Base-by-base conservation (phyloP, 2,329 filamentous ascomycete species). In the Venturia nashicola region DNA sequence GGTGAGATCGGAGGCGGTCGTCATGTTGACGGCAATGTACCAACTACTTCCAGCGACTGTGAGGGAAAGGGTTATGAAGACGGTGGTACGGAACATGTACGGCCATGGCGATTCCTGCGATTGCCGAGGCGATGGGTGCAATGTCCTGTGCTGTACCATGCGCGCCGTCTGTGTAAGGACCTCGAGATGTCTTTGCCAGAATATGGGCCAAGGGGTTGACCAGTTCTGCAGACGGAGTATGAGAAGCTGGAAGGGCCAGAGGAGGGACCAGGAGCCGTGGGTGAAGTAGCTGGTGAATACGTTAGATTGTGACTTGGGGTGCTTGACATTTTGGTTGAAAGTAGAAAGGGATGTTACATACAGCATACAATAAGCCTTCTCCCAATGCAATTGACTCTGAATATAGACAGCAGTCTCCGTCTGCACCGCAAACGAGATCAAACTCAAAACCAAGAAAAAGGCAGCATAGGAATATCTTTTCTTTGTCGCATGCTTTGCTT, bases 291-390 rank as follows among this genome's bases (percentile, higher is more conserved):
- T 86, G 69, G 12, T 61, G 32, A 20, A 55, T 55, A 40, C 12
- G 43, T 39, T 43, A 64, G 46, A 5, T 1, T 8, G n/a, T 7
- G 42, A 27, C 8, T 61, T 11, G n/a, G n/a, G 32, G 11, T 27
- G 11, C 51, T 61, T 20, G 20, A 40, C 62, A 64, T 60, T 39
- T 51, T n/a, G 6, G 23, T 44, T 44, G 3, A 44, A 20, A 20
- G 40, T 42, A 42, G 51, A 59, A 14, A 59, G 34, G 36, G 6
- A 2, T 16, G 23, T 43, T 42, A 60, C 59, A 23, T 60, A 97
- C 81, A 99, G 85, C 94, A 99, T 99, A 80, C 91, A 96, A 78
- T 97, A 99, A n/a, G 94, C 90, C 79, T 99, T 99, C 77, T 95
- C 85, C 94, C 94, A 99, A 67, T 89, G 86, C 67, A 97, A 77